Base-by-base conservation (phyloP, 2,329 filamentous ascomycete genomes). In the Emergomyces pasteurianus region DNA sequence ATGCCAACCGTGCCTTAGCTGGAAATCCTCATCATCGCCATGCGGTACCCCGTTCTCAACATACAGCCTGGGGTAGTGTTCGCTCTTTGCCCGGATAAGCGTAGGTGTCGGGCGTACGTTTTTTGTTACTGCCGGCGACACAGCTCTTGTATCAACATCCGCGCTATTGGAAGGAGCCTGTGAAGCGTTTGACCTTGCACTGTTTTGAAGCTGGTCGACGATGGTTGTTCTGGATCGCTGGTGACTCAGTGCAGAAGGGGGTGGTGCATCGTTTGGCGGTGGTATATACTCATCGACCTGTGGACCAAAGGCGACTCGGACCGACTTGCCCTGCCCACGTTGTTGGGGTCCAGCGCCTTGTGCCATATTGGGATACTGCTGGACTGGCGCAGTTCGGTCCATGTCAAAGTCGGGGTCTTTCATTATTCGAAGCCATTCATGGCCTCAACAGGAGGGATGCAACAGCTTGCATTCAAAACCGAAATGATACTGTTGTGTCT, bases 1-100 rank as follows among this genome's bases (percentile, higher is more conserved):
- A 71, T 95, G 90, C 78, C 94, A 96, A 55, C 92, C 92, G 77
- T 96, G 92, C 56, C 92, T 84, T 72, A 86, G 83, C 64, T 80
- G 73, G 71, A 80, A 81, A 64, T 79, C 77, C 65, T 78, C 81
- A 63, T 82, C 81, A 43, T 75, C 75, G 43, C 77, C 78, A 47
- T 69, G 69, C 10, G 66, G 67, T 12, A 8, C 54, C 26, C 23
- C 38, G 58, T 68, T 71, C 31, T 74, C 70, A 40, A 69, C 65
- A 14, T 67, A 69, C 28, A 69, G 66, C 47, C 73, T 72, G 12
- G 80, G 76, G 46, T 78, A 79, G 73, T 79, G 79, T 65, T 84
- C 78, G 69, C 79, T 81, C 70, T 77, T 80, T 60, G 83, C 76
- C 64, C 81, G 77, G 63, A 78, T 71, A 63, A 79, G 61, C 63